Evolutionary conservation across 2,329 filamentous ascomycete genomes (phyloP).

Genomic region (Grosmannia clavigera): DNA sequence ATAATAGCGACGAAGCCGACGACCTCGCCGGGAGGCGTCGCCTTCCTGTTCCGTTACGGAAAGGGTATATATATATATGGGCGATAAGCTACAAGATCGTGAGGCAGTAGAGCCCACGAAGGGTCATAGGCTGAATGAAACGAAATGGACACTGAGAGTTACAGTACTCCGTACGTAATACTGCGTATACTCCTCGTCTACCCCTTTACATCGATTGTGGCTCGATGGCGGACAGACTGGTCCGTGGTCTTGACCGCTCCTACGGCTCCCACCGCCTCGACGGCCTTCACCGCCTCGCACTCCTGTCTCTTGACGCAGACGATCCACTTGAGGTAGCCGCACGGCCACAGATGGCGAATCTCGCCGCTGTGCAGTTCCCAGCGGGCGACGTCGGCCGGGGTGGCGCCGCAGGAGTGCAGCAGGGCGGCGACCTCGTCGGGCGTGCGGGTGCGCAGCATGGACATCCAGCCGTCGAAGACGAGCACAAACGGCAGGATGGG

Average conservation of each 20-base stretch:
- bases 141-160: neutral
- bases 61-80: neutral
- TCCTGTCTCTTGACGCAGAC: conserved; percentile 28
- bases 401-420: conserved; percentile 38
- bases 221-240: neutral
- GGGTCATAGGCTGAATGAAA: neutral
- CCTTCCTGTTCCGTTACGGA: neutral
- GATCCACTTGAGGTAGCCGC: conserved; percentile 39
- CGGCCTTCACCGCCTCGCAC: neutral
- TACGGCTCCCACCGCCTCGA: neutral
- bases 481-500: conserved; percentile 57
- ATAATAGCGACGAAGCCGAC: neutral
- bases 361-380: conserved; percentile 39
- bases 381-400: conserved; percentile 18
- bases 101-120: conserved; percentile 1
- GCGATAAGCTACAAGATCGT: neutral
- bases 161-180: neutral
- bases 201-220: no score
- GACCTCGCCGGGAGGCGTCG: neutral
- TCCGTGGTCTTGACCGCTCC: no score
- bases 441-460: conserved; percentile 53
- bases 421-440: conserved; percentile 51
- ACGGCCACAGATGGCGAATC: conserved; percentile 36
- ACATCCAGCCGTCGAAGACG: conserved; percentile 57
- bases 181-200: neutral